Percentiles rank a stretch among this genome's conserved stretches.
Evolutionary conservation across 2,329 filamentous ascomycete genomes (phyloP).

Genomic region (Diaporthe destruens): DNA sequence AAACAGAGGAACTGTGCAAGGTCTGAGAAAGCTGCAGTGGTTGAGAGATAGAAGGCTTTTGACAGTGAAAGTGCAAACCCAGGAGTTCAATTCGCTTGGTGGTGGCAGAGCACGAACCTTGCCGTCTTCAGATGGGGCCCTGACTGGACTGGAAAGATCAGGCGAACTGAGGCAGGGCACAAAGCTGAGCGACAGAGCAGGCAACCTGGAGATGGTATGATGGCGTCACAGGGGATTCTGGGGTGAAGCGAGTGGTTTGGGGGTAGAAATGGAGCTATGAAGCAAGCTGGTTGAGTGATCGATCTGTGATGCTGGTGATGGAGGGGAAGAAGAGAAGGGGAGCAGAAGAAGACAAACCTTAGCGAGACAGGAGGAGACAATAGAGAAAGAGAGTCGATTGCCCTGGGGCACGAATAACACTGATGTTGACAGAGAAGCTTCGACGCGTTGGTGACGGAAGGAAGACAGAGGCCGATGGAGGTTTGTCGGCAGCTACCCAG

Average conservation of each 20-base stretch:
- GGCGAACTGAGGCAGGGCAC: constrained; percentile 28
- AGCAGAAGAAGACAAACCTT: constrained; percentile 34
- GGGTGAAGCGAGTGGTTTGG: constrained; percentile 64
- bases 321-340: constrained; percentile 42
- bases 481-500: constrained; percentile 7
- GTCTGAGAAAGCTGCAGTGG: background rate
- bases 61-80: background rate
- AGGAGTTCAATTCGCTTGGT: background rate
- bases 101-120: constrained; percentile 33
- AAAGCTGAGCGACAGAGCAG: constrained; percentile 36
- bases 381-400: constrained; percentile 6
- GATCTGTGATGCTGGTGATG: constrained; percentile 52
- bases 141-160: constrained; percentile 33
- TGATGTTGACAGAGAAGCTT: constrained; percentile 34
- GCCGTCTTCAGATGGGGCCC: constrained; percentile 18
- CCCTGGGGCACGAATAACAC: constrained; percentile 16
- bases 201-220: constrained; percentile 39
- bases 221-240: constrained; percentile 53
- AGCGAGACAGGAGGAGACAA: constrained; percentile 24
- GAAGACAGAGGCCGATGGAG: constrained; percentile 7
- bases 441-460: constrained; percentile 26
- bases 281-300: constrained; percentile 67
- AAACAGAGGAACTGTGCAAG: background rate
- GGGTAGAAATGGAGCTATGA: constrained; percentile 69
- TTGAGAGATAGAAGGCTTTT: background rate